Evolutionary conservation across 257 asterid genomes (phyloP).

Genomic region (Lycium ferocissimum): DNA sequence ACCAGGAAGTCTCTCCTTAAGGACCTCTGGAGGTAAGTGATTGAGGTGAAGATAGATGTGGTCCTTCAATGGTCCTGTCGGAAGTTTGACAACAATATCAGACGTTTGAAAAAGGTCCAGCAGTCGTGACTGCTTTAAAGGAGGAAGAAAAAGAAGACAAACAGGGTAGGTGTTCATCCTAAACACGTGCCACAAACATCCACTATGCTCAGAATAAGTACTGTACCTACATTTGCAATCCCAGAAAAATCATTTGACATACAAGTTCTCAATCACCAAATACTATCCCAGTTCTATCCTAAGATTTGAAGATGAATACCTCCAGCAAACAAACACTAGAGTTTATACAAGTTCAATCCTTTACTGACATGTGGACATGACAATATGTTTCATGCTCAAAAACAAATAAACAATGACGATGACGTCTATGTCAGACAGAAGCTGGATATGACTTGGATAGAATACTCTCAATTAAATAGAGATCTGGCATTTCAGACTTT

Average conservation of each 20-base stretch:
- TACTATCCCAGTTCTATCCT: not conserved
- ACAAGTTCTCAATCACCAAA: not conserved
- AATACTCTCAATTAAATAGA: not conserved
- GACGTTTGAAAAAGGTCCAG: slow-evolving; percentile 13
- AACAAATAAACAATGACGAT: not conserved
- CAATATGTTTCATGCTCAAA: not conserved
- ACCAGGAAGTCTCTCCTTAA: slow-evolving; percentile 98
- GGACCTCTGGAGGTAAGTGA: slow-evolving; percentile 98
- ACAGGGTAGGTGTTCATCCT: slow-evolving; percentile 13
- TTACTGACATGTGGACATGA: too few relatives aligned
- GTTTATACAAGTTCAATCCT: too few relatives aligned
- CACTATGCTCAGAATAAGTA: not conserved
- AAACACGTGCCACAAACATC: slow-evolving; percentile 3
- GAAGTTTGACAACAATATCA: slow-evolving; percentile 26
- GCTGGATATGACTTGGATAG: not conserved
- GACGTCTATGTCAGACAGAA: not conserved
- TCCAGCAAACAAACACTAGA: too few relatives aligned
- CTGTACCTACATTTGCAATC: not conserved
- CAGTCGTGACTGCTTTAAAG: not conserved
- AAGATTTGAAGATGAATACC: not conserved
- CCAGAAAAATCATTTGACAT: not conserved
- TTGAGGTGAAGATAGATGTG: slow-evolving; percentile 96
- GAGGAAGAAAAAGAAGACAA: not conserved
- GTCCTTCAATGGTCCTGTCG: slow-evolving; percentile 84
- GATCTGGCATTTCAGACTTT: not conserved